Evolutionary conservation across 768 basidiomycete genomes (phyloP).

Genomic region (Kwoniella mangroviensis): DNA sequence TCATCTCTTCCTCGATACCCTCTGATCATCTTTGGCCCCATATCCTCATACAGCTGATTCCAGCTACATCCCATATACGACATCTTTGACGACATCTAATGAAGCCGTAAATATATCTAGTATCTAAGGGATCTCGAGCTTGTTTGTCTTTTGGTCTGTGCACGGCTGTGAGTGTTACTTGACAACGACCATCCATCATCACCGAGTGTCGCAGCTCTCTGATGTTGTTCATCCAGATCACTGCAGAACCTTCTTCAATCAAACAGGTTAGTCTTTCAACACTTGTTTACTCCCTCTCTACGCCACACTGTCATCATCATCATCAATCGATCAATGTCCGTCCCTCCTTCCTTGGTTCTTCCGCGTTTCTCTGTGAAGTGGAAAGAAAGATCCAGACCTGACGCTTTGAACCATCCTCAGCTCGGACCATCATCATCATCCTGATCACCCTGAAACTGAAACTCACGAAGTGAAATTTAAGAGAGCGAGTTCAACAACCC

Average conservation of each 20-base stretch:
- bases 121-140: neutral
- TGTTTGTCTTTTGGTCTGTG: neutral
- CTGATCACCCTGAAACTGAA: neutral
- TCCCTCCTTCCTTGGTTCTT: neutral
- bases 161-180: neutral
- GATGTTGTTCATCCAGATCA: neutral
- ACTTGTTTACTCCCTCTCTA: neutral
- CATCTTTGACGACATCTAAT: neutral
- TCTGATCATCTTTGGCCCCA: neutral
- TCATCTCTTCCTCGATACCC: neutral
- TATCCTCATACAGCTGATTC: neutral
- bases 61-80: neutral
- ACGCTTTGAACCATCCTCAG: neutral
- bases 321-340: neutral
- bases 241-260: neutral
- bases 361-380: neutral
- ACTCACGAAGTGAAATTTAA: neutral
- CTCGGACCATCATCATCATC: constrained; percentile 1
- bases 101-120: neutral
- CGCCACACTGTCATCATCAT: neutral
- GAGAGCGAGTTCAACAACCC: neutral
- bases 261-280: constrained; percentile 1
- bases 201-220: neutral
- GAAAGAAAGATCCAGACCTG: constrained; percentile 5
- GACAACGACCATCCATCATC: neutral